These are phyloP conservation scores for Blepharisma stoltei DNA, from an alignment of 73 alveolate species.

Conservation along the genomic window DNA sequence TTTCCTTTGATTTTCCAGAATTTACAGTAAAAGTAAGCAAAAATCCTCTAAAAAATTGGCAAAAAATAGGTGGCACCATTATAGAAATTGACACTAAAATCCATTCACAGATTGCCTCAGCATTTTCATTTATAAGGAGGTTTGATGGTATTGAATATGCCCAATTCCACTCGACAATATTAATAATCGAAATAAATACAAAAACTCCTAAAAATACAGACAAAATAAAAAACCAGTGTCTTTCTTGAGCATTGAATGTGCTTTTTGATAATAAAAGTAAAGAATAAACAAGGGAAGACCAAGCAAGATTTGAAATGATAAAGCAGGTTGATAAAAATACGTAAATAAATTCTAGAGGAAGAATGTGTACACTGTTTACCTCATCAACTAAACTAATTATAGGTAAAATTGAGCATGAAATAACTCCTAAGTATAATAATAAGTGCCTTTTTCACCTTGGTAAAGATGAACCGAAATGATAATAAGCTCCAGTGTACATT, in stretches of 20 bases:
- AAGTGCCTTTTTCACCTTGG: no score
- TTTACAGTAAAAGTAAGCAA: no score
- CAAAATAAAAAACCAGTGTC: slow-evolving; percentile 9
- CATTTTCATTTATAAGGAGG: neutral
- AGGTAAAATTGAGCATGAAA: neutral
- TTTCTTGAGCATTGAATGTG: neutral
- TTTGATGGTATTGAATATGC: neutral
- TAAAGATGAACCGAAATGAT: no score
- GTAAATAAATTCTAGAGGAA: slow-evolving; percentile 15
- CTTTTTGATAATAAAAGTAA: neutral
- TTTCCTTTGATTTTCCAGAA: no score
- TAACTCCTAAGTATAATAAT: neutral
- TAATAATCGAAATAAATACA: neutral
- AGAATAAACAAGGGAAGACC: neutral
- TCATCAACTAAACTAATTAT: neutral
- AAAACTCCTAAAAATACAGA: neutral
- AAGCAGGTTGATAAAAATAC: neutral
- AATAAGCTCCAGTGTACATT: neutral
- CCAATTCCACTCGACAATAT: slow-evolving; percentile 9
- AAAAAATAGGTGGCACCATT: neutral
- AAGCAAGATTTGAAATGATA: neutral
- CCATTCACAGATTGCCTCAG: neutral
- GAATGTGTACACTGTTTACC: neutral
- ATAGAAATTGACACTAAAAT: neutral
- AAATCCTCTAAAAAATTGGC: neutral